Evolutionary conservation across 139 green algal genomes (phyloP).

Genomic region (Chlamydomonas eustigma): DNA sequence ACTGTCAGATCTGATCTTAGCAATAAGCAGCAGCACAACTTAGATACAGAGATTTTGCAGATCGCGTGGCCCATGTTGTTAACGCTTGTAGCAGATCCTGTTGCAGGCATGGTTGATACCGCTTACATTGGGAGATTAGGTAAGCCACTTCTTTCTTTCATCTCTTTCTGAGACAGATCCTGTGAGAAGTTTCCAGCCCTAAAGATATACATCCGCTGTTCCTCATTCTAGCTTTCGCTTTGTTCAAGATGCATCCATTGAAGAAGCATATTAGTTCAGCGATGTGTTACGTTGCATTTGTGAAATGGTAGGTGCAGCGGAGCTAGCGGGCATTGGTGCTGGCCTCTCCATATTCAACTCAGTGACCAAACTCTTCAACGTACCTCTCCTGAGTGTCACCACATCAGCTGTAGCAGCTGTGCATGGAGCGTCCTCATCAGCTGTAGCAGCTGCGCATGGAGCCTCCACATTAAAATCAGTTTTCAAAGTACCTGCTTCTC

Average conservation of each 20-base stretch:
- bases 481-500: no score
- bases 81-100: conserved; percentile 64
- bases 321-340: conserved; percentile 63
- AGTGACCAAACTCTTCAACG: conserved; percentile 70
- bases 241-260: no score
- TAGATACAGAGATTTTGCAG: neutral
- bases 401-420: conserved; percentile 61
- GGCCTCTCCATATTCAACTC: conserved; percentile 69
- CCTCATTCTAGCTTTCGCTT: no score
- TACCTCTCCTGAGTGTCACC: conserved; percentile 67
- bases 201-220: no score
- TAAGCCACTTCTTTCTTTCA: no score
- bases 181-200: no score
- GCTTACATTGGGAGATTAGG: conserved; percentile 63
- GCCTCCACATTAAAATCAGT: no score
- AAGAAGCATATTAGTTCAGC: no score
- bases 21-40: no score
- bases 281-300: neutral
- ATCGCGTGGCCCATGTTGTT: conserved; percentile 42
- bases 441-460: conserved; percentile 17
- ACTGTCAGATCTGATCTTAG: no score
- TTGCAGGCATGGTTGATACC: conserved; percentile 66
- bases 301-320: conserved; percentile 24
- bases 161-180: no score
- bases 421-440: conserved; percentile 2